Conservation (phyloP, 2,329 filamentous ascomycete genomes). For the Fusarium praegraminearum region DNA sequence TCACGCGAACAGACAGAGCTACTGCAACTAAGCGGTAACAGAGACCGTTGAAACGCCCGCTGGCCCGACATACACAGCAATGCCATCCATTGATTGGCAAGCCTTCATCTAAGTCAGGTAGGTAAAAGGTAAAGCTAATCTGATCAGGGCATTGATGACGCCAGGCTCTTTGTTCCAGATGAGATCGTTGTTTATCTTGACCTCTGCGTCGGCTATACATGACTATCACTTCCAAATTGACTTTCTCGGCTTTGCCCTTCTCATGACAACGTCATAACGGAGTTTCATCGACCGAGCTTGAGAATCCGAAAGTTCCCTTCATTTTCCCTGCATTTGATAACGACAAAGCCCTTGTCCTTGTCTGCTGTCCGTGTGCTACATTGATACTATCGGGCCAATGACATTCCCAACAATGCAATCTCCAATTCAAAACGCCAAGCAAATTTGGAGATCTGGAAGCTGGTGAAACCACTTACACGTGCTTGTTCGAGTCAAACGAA, state of each 20-base stretch:
- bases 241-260: not conserved
- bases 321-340: slow-evolving; percentile 3
- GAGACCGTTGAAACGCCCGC: slow-evolving; percentile 32
- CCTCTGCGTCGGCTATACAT: slow-evolving; percentile 1
- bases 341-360: slow-evolving; percentile 26
- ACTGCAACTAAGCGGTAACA: slow-evolving; percentile 5
- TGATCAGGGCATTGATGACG: slow-evolving; percentile 32
- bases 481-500: slow-evolving; percentile 15
- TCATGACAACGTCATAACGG: slow-evolving; percentile 15
- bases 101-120: slow-evolving; percentile 6
- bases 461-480: slow-evolving; percentile 31
- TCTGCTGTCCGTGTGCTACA: slow-evolving; percentile 3
- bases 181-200: slow-evolving; percentile 23
- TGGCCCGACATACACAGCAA: not conserved
- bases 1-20: slow-evolving; percentile 3
- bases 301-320: slow-evolving; percentile 1
- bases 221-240: slow-evolving; percentile 14
- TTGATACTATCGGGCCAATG: slow-evolving; percentile 35
- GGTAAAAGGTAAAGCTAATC: slow-evolving; percentile 10
- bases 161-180: slow-evolving; percentile 18
- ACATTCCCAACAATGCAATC: slow-evolving; percentile 15
- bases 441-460: slow-evolving; percentile 23
- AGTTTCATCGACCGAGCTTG: slow-evolving; percentile 3
- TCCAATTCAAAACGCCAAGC: slow-evolving; percentile 29
- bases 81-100: slow-evolving; percentile 18